A percentile compares a stretch with the other conserved stretches of the same genome.
Evolutionary conservation across 2,329 filamentous ascomycete genomes (phyloP).

Genomic region (Exophiala sp.): DNA sequence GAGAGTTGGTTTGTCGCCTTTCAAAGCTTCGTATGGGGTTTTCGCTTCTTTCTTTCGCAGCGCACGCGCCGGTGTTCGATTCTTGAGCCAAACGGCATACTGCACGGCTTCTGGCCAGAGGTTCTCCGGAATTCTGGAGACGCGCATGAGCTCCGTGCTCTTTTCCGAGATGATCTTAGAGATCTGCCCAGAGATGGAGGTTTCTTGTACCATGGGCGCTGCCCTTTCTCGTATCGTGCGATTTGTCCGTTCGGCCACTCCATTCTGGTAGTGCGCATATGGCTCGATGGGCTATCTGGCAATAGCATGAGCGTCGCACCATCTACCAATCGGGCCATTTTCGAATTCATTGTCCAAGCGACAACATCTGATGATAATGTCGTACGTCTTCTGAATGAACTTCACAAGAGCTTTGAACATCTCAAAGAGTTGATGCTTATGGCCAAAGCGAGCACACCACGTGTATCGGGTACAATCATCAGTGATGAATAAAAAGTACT

Average conservation of each 20-base stretch:
- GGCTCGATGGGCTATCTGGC: neutral
- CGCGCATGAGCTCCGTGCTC: no score
- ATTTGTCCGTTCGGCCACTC: constrained; percentile 7
- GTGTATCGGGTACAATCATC: constrained; percentile 9
- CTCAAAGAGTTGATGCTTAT: neutral
- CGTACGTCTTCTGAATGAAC: neutral
- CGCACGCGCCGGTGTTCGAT: constrained; percentile 6
- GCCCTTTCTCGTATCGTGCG: constrained; percentile 7
- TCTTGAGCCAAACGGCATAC: constrained; percentile 12
- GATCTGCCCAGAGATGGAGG: neutral
- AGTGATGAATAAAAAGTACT: constrained; percentile 9
- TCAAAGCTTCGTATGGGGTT: no score
- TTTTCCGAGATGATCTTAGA: no score
- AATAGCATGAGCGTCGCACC: neutral
- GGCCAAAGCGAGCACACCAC: neutral
- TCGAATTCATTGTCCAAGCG: constrained; percentile 10
- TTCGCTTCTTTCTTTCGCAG: constrained; percentile 7
- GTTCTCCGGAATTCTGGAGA: no score
- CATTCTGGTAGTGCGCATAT: constrained; percentile 12
- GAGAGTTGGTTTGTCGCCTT: no score
- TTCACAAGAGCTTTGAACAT: neutral
- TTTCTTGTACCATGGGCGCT: constrained; percentile 5
- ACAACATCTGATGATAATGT: constrained; percentile 2
- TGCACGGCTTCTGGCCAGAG: no score
- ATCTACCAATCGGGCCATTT: neutral